Evolutionary conservation across 495 filamentous ascomycete species (phyloP), one percentile per base, ranked within the genome.

Genomic region (Hypoxylon intermedium): DNA sequence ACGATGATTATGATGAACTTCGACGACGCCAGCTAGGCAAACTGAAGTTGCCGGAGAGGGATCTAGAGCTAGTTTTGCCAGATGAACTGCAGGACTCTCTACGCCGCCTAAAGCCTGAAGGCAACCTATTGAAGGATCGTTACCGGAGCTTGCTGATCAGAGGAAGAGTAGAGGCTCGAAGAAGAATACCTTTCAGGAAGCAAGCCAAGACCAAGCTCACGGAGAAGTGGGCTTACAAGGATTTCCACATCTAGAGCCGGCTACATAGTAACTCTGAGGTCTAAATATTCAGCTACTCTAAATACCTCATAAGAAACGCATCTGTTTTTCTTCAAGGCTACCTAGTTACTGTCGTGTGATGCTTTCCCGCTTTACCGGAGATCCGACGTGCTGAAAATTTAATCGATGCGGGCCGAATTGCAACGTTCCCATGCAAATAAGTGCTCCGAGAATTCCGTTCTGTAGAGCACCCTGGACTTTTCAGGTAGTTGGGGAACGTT

Each of bases 211-310:
- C 76, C 66, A 87, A 86, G 71, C 69, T 86, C 19, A 97, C 91
- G 12, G 95, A 97, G 83, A 98, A 97, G 76, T 98, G 94, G 94
- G 81, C 87, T 47, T 90, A 93, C 71, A 98, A 98, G 79, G 94
- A 98, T 73, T 98, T 96, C 77, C 84, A 34, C 43, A 66, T 75
- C 20, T 72, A 69, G 44, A 49, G 26, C 19, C 26, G 34, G 12
- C 33, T 55, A 47, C 20, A 40, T 42, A 6, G 15, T 18, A 45
- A 19, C n/a, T 38, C 2, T 20, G 21, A n/a, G 20, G 13, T 19
- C 4, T 15, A n/a, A n/a, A n/a, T n/a, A n/a, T n/a, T n/a, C n/a
- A n/a, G n/a, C n/a, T n/a, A n/a, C n/a, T n/a, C n/a, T n/a, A n/a
- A n/a, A n/a, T n/a, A n/a, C n/a, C n/a, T n/a, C n/a, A n/a, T n/a